phyloP scores from a whole-genome alignment of 768 basidiomycete genomes.

The Rhizopogon sp. region DNA sequence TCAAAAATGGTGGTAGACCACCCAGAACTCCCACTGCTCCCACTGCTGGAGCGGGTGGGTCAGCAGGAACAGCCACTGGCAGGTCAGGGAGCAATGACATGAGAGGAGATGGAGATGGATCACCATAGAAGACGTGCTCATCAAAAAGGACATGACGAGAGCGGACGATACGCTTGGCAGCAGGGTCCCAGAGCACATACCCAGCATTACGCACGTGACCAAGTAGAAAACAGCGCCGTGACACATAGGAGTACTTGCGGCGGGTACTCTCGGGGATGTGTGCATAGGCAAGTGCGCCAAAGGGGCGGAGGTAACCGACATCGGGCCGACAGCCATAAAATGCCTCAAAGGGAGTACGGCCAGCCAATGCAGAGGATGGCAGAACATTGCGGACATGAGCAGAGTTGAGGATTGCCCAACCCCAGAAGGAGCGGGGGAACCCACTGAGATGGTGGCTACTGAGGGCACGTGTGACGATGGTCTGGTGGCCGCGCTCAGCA shows the following conservation, averaged over 20 bases:
- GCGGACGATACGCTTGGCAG: background rate
- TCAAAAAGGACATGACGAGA: background rate
- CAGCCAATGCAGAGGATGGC: constrained; percentile 1
- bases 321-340: constrained; percentile 20
- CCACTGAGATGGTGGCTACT: constrained; percentile 18
- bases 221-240: background rate
- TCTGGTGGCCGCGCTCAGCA: constrained; percentile 24
- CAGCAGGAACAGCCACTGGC: too few species aligned
- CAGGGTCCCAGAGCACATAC: background rate
- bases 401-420: constrained; percentile 6
- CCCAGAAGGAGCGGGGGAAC: constrained; percentile 19
- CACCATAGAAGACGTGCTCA: background rate
- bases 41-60: too few species aligned
- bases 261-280: background rate
- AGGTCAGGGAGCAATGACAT: too few species aligned
- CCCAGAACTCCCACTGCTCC: too few species aligned
- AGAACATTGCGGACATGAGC: constrained; percentile 2
- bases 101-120: background rate
- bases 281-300: constrained; percentile 8
- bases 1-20: background rate
- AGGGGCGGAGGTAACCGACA: constrained; percentile 15
- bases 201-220: background rate
- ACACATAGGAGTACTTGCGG: background rate
- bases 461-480: constrained; percentile 15
- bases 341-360: constrained; percentile 18